These are phyloP conservation scores for Penicillium longicatenatum DNA, from an alignment of 495 filamentous ascomycete species.

Conservation along the genomic window DNA sequence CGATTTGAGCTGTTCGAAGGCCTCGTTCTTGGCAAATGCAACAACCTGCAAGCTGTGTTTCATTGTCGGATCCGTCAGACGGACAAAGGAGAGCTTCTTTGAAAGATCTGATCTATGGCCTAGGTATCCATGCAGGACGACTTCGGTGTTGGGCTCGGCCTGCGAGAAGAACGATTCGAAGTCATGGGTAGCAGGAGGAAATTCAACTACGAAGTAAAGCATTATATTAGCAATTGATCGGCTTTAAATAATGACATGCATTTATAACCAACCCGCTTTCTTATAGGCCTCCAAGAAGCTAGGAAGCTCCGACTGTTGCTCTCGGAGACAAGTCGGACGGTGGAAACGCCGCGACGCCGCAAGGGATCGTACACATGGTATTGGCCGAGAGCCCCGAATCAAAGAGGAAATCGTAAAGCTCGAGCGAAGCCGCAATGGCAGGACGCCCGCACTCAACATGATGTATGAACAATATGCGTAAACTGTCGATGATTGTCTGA, in stretches of 20 bases:
- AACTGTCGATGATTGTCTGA: slow-evolving; percentile 7
- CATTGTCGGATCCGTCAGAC: slow-evolving; percentile 55
- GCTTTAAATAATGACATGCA: not conserved
- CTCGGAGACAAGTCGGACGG: slow-evolving; percentile 23
- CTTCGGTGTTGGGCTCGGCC: slow-evolving; percentile 46
- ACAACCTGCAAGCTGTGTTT: slow-evolving; percentile 54
- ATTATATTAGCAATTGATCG: slow-evolving; percentile 13
- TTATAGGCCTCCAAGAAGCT: slow-evolving; percentile 50
- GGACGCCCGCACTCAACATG: slow-evolving; percentile 12
- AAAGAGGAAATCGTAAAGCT: slow-evolving; percentile 39
- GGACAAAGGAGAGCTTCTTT: slow-evolving; percentile 69
- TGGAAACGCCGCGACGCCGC: slow-evolving; percentile 29
- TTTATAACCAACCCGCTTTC: slow-evolving; percentile 43
- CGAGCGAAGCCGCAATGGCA: slow-evolving; percentile 22
- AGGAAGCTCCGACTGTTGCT: slow-evolving; percentile 27
- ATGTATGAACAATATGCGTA: slow-evolving; percentile 3
- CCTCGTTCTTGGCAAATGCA: slow-evolving; percentile 45
- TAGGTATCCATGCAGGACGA: slow-evolving; percentile 75
- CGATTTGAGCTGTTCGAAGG: slow-evolving; percentile 48
- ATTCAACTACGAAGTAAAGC: slow-evolving; percentile 43
- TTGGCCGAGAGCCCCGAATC: slow-evolving; percentile 22
- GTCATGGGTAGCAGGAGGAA: slow-evolving; percentile 52
- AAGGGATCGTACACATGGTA: slow-evolving; percentile 17
- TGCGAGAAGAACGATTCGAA: slow-evolving; percentile 46
- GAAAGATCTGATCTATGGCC: slow-evolving; percentile 61